Conservation (phyloP, 129 eudicot species). For the Flaveria bidentis region DNA sequence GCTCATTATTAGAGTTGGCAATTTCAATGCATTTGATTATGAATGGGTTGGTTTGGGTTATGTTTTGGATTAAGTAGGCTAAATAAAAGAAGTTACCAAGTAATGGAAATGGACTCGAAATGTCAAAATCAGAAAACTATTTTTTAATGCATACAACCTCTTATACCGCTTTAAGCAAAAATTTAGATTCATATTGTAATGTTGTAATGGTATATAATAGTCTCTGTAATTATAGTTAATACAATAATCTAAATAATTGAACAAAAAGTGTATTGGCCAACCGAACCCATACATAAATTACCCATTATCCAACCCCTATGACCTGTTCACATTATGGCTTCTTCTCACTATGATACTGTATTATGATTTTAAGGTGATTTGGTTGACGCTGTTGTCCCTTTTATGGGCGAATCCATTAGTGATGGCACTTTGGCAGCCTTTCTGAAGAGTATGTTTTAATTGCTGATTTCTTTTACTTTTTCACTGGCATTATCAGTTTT, state of each 20-base stretch:
- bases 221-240: not conserved
- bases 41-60: not conserved
- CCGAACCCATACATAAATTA: not conserved
- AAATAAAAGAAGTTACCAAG: not conserved
- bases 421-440: constrained; percentile 68
- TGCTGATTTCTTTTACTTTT: constrained; percentile 19
- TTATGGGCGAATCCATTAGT: constrained; percentile 68
- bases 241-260: not conserved
- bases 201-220: not conserved
- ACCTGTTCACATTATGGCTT: not conserved
- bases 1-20: not conserved
- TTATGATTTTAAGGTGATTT: constrained; percentile 49
- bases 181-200: not conserved
- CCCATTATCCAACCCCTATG: not conserved
- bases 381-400: constrained; percentile 70
- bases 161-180: not conserved
- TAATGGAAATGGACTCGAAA: not conserved
- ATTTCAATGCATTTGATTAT: not conserved
- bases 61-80: not conserved
- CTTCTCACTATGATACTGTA: not conserved
- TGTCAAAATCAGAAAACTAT: not conserved
- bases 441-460: constrained; percentile 50
- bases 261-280: not conserved
- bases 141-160: not conserved
- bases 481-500: not conserved